These are phyloP conservation scores for Astragalus membranaceus DNA, from an alignment of 306 rosid species.

Conservation along the genomic window DNA sequence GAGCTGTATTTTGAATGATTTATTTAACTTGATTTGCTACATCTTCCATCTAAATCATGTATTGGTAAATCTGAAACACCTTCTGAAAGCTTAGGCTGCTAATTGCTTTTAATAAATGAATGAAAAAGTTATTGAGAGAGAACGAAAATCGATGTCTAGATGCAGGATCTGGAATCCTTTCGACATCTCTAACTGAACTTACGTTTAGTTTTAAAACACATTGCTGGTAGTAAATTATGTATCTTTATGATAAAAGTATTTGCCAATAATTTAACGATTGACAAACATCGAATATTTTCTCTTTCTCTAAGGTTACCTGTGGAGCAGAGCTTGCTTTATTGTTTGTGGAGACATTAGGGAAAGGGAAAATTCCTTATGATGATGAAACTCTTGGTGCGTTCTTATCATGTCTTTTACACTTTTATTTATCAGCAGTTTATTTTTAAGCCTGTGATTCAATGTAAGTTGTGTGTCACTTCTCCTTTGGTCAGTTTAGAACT, in stretches of 20 bases:
- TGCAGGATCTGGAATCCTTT: not conserved
- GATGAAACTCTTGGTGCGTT: constrained; percentile 68
- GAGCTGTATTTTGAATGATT: constrained; percentile 3
- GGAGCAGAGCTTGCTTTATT: constrained; percentile 91
- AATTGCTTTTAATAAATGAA: not conserved
- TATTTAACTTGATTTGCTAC: constrained; percentile 10
- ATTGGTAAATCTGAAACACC: not conserved
- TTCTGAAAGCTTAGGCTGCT: not conserved
- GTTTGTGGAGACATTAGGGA: constrained; percentile 79
- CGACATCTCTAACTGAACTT: not conserved
- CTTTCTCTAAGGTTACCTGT: constrained; percentile 65
- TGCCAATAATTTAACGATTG: not conserved
- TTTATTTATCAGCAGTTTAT: not conserved
- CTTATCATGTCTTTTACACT: constrained; percentile 20
- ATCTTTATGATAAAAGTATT: too few species aligned
- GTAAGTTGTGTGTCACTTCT: not conserved
- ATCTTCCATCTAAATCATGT: not conserved
- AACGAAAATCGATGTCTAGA: not conserved
- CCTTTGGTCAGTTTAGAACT: not conserved
- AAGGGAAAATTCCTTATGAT: constrained; percentile 65
- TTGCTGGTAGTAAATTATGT: too few species aligned
- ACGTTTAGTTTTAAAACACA: constrained; percentile 1
- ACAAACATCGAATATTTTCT: constrained; percentile 13
- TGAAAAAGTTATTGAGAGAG: not conserved
- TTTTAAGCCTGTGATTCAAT: not conserved